Evolutionary conservation across 371 early-diverging fungal genomes (phyloP).

Genomic region (Lichtheimia hyalospora): DNA sequence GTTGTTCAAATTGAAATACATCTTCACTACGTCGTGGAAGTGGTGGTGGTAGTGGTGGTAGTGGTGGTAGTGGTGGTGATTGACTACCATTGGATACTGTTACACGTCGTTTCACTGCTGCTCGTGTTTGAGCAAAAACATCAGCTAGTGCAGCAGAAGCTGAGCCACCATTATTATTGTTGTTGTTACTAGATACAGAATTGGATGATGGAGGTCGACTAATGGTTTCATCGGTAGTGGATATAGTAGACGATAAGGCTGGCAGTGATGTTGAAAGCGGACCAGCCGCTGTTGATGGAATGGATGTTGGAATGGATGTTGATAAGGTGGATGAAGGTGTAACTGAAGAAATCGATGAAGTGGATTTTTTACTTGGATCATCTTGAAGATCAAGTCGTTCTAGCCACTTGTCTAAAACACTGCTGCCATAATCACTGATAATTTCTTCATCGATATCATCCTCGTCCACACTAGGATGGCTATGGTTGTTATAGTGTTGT

Average conservation of each 20-base stretch:
- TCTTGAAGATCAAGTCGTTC: conserved; percentile 28
- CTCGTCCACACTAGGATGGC: neutral
- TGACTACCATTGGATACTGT: no score
- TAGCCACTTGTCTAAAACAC: conserved; percentile 34
- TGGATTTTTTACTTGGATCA: neutral
- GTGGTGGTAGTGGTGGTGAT: no score
- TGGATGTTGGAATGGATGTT: neutral
- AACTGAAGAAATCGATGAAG: neutral
- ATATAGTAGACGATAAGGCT: no score
- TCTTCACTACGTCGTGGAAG: no score
- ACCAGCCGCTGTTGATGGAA: neutral
- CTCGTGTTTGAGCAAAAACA: no score
- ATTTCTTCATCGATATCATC: no score
- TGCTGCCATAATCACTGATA: neutral
- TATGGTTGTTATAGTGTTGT: neutral
- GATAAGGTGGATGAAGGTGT: neutral
- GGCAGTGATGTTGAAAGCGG: conserved; percentile 5
- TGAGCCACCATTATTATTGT: neutral
- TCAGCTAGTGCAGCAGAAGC: neutral
- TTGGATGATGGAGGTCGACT: neutral
- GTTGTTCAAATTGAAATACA: no score
- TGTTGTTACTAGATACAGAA: neutral
- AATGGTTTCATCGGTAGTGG: no score
- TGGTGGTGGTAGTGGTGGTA: no score
- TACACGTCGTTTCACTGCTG: no score